These are phyloP conservation scores for Aspergillus egyptiacus DNA, from an alignment of 495 filamentous ascomycete species.

Conservation along the genomic window DNA sequence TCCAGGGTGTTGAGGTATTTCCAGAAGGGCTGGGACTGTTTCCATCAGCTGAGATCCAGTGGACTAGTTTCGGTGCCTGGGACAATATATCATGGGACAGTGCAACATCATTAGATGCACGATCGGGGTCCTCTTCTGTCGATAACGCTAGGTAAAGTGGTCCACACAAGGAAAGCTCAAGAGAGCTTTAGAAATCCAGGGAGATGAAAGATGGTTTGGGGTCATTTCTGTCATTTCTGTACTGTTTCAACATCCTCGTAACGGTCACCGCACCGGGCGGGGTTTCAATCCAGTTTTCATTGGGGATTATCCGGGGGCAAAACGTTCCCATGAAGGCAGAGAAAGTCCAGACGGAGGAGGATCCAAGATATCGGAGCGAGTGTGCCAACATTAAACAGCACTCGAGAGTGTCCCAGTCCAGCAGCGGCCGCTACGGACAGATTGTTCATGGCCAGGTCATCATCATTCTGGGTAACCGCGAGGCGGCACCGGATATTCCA, in stretches of 20 bases:
- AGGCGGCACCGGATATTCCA: slow-evolving; percentile 17
- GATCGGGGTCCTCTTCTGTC: slow-evolving; percentile 4
- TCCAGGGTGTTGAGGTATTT: background rate
- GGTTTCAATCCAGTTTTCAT: background rate
- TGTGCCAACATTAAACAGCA: slow-evolving; percentile 44
- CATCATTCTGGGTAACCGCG: slow-evolving; percentile 24
- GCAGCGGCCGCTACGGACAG: slow-evolving; percentile 32
- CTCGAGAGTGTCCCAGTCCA: slow-evolving; percentile 39
- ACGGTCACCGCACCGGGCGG: slow-evolving; percentile 4
- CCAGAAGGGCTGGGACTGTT: slow-evolving; percentile 7
- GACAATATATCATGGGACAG: background rate
- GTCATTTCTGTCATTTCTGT: slow-evolving; percentile 1
- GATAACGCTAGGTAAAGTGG: background rate
- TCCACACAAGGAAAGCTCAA: background rate
- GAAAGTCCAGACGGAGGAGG: slow-evolving; percentile 19
- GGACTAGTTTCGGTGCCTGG: background rate
- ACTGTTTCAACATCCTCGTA: slow-evolving; percentile 1
- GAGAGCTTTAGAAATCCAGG: slow-evolving; percentile 4
- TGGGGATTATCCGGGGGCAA: slow-evolving; percentile 15
- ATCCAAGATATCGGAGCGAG: slow-evolving; percentile 21
- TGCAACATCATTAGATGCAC: slow-evolving; percentile 17
- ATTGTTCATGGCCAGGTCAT: slow-evolving; percentile 22
- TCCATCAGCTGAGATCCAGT: slow-evolving; percentile 10
- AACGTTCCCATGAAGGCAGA: slow-evolving; percentile 24
- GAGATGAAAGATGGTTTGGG: background rate